These are phyloP conservation scores for Amanita pallidorosea DNA, from an alignment of 768 basidiomycete species.

Conservation along the genomic window DNA sequence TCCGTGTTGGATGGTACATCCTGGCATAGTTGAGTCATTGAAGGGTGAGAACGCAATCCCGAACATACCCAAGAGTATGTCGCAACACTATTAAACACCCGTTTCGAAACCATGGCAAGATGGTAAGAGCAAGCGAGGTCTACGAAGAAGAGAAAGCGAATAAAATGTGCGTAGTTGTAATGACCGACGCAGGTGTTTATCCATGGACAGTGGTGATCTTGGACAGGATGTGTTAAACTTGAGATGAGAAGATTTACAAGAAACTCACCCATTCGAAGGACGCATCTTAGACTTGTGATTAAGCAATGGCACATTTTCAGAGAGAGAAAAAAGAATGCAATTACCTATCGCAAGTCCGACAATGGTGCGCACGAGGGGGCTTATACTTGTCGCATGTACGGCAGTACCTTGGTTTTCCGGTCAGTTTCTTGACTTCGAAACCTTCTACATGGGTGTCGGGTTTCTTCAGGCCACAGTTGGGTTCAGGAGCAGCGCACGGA, in stretches of 20 bases:
- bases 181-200: conserved; percentile 93
- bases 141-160: conserved; percentile 89
- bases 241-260: background rate
- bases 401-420: conserved; percentile 77
- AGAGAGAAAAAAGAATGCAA: conserved; percentile 13
- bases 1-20: conserved; percentile 58
- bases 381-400: conserved; percentile 79
- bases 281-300: conserved; percentile 38
- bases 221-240: conserved; percentile 6
- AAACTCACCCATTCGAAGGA: conserved; percentile 78
- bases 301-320: background rate
- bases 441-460: conserved; percentile 67
- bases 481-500: background rate
- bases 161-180: conserved; percentile 79
- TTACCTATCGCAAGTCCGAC: conserved; percentile 75
- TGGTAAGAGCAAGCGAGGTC: conserved; percentile 88
- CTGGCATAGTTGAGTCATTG: conserved; percentile 23
- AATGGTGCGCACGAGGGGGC: conserved; percentile 88
- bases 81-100: conserved; percentile 40
- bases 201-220: conserved; percentile 91
- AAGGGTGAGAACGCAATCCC: background rate
- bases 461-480: conserved; percentile 30
- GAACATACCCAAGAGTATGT: conserved; percentile 41
- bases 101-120: conserved; percentile 64
- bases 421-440: conserved; percentile 85